Evolutionary conservation across 345 rosid genomes (phyloP).

Genomic region (Aegle marmelos): DNA sequence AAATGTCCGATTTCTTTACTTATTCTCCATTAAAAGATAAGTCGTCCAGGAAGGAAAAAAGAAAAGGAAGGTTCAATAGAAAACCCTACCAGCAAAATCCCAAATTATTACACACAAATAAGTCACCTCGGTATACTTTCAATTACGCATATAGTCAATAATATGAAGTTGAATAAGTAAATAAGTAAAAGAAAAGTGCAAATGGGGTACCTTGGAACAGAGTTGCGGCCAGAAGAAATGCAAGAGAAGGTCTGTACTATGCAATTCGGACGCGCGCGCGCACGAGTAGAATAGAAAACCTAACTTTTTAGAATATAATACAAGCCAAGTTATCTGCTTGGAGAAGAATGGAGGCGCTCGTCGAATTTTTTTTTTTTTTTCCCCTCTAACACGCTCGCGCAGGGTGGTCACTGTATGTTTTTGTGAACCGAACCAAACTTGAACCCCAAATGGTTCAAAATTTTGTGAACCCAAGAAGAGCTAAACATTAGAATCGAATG

Average conservation of each 20-base stretch:
- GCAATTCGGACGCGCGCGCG: too few species aligned
- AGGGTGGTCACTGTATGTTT: too few species aligned
- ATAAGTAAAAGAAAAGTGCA: neutral
- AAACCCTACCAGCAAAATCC: slow-evolving; percentile 1
- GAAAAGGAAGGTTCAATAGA: neutral
- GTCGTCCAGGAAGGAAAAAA: neutral
- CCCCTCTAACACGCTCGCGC: too few species aligned
- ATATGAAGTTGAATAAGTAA: neutral
- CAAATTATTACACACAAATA: neutral
- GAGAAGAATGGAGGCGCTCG: neutral
- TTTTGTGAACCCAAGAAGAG: too few species aligned
- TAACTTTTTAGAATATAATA: neutral
- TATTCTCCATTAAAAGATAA: neutral
- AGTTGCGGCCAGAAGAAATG: neutral
- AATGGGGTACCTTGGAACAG: neutral
- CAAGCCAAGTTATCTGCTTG: neutral
- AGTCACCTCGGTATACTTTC: too few species aligned
- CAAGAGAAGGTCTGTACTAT: neutral
- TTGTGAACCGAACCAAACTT: too few species aligned
- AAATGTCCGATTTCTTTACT: neutral
- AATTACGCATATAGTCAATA: neutral
- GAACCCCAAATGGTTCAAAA: too few species aligned
- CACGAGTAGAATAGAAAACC: too few species aligned
- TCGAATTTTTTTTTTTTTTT: too few species aligned
- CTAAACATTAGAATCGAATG: too few species aligned